A percentile compares a stretch with the other conserved stretches of the same genome.
Evolutionary conservation across 768 basidiomycete species (phyloP).

Genomic region (Lyophyllum atratum): DNA sequence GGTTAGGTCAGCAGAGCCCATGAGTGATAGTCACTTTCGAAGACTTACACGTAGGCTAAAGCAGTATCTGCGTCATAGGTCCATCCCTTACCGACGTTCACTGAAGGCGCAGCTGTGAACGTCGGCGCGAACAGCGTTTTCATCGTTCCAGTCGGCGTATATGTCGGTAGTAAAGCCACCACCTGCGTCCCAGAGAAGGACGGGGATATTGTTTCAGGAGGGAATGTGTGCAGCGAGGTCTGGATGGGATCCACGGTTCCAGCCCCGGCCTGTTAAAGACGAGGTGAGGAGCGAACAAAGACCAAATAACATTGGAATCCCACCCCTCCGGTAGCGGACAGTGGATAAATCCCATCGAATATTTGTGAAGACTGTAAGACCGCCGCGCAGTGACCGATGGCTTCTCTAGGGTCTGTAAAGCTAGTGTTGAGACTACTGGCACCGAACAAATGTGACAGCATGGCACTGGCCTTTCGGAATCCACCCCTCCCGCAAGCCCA

Average conservation of each 20-base stretch:
- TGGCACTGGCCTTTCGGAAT: constrained; percentile 64
- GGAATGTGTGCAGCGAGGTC: constrained; percentile 56
- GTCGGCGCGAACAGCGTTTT: constrained; percentile 65
- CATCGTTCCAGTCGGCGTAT: constrained; percentile 69
- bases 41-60: constrained; percentile 52
- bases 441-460: background rate
- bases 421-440: background rate
- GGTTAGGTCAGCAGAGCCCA: constrained; percentile 6
- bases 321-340: constrained; percentile 74
- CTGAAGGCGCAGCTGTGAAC: constrained; percentile 56
- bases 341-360: constrained; percentile 55
- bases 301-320: constrained; percentile 2
- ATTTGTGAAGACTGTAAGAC: constrained; percentile 37
- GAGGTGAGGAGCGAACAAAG: constrained; percentile 2
- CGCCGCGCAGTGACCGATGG: constrained; percentile 43
- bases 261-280: constrained; percentile 44
- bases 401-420: constrained; percentile 45
- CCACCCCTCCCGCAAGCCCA: constrained; percentile 87
- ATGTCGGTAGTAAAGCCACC: constrained; percentile 60
- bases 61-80: constrained; percentile 64
- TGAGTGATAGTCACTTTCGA: background rate
- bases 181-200: constrained; percentile 54
- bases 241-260: constrained; percentile 59
- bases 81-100: constrained; percentile 75
- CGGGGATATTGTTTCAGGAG: constrained; percentile 60